A percentile compares a stretch with the other conserved stretches of the same genome.
phyloP scores from a whole-genome alignment of 768 basidiomycete species.

The Lactarius sp. region DNA sequence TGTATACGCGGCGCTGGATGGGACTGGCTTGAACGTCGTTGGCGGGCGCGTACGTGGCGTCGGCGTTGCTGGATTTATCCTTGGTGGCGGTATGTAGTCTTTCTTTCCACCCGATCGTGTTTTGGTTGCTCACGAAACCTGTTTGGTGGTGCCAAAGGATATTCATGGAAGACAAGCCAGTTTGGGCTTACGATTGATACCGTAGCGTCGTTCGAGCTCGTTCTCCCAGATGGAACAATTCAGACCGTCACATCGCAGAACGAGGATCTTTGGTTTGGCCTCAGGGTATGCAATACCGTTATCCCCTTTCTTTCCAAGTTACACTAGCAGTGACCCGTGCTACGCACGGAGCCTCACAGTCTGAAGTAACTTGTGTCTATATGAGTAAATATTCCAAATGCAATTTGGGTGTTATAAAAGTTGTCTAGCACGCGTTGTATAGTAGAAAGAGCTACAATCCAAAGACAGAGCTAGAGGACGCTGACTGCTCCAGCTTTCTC shows the following conservation, averaged over 20 bases:
- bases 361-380: too few species aligned
- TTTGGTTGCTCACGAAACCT: not conserved
- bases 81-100: conserved; percentile 27
- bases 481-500: too few species aligned
- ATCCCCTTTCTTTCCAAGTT: not conserved
- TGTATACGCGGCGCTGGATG: conserved; percentile 25
- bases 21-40: conserved; percentile 26
- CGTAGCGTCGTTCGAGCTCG: conserved; percentile 25
- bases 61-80: conserved; percentile 29
- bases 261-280: conserved; percentile 23
- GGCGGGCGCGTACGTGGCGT: conserved; percentile 28
- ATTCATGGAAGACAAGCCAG: conserved; percentile 23
- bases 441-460: too few species aligned
- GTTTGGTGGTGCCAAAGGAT: conserved; percentile 4
- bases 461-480: too few species aligned
- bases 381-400: too few species aligned
- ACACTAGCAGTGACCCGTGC: too few species aligned
- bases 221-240: conserved; percentile 26
- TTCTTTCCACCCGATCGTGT: not conserved
- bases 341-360: too few species aligned
- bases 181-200: conserved; percentile 27
- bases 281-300: not conserved
- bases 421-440: too few species aligned
- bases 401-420: too few species aligned
- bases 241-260: conserved; percentile 11